Evolutionary conservation across 495 filamentous ascomycete genomes (phyloP).

Genomic region (Podospora comata): DNA sequence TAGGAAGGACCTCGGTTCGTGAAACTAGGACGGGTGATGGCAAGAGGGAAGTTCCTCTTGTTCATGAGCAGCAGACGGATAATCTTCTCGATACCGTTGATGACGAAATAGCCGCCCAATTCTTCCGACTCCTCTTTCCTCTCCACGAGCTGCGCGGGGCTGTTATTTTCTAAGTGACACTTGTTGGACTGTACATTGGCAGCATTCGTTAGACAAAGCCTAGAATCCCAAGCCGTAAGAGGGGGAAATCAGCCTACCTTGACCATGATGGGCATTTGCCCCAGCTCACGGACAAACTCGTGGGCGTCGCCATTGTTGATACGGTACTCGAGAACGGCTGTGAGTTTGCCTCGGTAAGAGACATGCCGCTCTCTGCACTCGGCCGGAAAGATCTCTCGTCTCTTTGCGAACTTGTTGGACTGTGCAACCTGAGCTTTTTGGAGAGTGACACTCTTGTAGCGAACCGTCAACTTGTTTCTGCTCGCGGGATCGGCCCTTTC

Average conservation of each 20-base stretch:
- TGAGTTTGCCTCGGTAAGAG: slow-evolving; percentile 84
- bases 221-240: background rate
- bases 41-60: slow-evolving; percentile 89
- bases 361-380: slow-evolving; percentile 93
- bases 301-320: slow-evolving; percentile 83
- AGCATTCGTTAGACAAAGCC: slow-evolving; percentile 18
- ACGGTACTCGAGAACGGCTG: slow-evolving; percentile 72
- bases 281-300: slow-evolving; percentile 76
- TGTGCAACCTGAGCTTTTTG: slow-evolving; percentile 71
- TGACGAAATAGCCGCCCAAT: slow-evolving; percentile 87
- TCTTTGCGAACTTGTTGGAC: slow-evolving; percentile 74
- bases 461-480: slow-evolving; percentile 69
- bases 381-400: slow-evolving; percentile 81
- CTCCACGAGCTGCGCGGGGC: slow-evolving; percentile 74
- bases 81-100: slow-evolving; percentile 95
- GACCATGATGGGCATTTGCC: slow-evolving; percentile 89
- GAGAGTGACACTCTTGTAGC: slow-evolving; percentile 72
- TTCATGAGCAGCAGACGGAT: slow-evolving; percentile 88
- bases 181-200: slow-evolving; percentile 61
- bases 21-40: slow-evolving; percentile 87
- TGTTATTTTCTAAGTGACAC: slow-evolving; percentile 82
- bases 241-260: slow-evolving; percentile 50
- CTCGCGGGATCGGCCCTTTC: slow-evolving; percentile 49
- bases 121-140: slow-evolving; percentile 93
- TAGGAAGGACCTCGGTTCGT: slow-evolving; percentile 78